Conservation (phyloP, 2,329 filamentous ascomycete species). For the Xylaria sp. region DNA sequence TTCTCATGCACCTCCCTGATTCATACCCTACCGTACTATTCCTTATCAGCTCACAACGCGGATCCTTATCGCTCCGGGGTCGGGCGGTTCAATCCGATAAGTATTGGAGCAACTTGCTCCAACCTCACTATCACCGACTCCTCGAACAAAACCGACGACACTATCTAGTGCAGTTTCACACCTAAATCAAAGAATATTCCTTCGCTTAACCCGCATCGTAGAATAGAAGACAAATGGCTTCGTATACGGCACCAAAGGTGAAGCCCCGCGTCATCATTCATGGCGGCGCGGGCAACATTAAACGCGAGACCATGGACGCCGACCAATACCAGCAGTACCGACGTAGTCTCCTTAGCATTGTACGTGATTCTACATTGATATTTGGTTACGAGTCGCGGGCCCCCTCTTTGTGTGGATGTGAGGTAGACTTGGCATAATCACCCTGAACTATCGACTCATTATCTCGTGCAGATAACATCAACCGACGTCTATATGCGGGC, state of each 20-base stretch:
- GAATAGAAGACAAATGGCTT: conserved; percentile 15
- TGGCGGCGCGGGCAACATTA: conserved; percentile 78
- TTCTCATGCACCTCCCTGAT: not conserved
- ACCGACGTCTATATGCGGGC: conserved; percentile 61
- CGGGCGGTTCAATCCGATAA: not conserved
- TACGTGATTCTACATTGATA: conserved; percentile 51
- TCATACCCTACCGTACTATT: not conserved
- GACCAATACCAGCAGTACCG: conserved; percentile 69
- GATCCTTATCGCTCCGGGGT: conserved; percentile 20
- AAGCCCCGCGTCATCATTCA: conserved; percentile 75
- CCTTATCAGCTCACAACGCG: conserved; percentile 7
- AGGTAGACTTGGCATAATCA: not conserved
- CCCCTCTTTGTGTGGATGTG: not conserved
- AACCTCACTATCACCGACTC: not conserved
- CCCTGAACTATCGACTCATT: not conserved
- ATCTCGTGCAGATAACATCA: conserved; percentile 54
- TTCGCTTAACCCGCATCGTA: not conserved
- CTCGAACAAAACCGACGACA: not conserved
- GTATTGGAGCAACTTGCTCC: conserved; percentile 1
- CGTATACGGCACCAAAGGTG: conserved; percentile 21
- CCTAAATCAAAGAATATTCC: too few relatives aligned
- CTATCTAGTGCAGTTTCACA: too few relatives aligned
- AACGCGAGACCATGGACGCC: conserved; percentile 67
- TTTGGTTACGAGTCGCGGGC: not conserved
- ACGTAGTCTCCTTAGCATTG: conserved; percentile 69